A percentile compares a stretch with the other conserved stretches of the same genome.
These are phyloP conservation scores for Aegilops sharonensis DNA, from an alignment of 176 grass and related monocot species.

Conservation along the genomic window DNA sequence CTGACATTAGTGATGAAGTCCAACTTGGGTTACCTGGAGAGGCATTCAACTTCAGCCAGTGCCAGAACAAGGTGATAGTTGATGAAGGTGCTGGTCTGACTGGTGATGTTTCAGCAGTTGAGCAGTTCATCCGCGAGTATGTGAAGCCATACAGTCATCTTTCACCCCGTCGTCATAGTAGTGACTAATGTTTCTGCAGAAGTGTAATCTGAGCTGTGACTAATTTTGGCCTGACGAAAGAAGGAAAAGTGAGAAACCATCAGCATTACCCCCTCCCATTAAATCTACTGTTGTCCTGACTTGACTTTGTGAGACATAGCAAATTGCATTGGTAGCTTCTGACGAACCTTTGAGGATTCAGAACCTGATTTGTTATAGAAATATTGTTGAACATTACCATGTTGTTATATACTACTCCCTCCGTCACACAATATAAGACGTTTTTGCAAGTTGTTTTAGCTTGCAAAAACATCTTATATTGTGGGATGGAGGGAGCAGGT, in stretches of 20 bases:
- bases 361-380: not conserved
- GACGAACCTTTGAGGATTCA: not conserved
- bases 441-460: too few relatives aligned
- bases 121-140: conserved; percentile 70
- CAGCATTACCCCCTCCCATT: not conserved
- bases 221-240: not conserved
- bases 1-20: conserved; percentile 73
- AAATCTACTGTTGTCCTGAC: not conserved
- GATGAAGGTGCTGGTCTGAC: conserved; percentile 65
- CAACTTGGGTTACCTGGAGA: conserved; percentile 65
- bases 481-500: too few relatives aligned
- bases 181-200: not conserved
- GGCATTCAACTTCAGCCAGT: conserved; percentile 70
- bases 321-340: not conserved
- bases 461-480: too few relatives aligned
- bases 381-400: too few relatives aligned
- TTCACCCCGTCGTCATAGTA: not conserved
- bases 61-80: conserved; percentile 73
- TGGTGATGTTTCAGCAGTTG: conserved; percentile 49
- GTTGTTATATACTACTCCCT: too few relatives aligned
- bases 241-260: not conserved
- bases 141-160: conserved; percentile 26
- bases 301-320: not conserved
- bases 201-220: not conserved
- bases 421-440: too few relatives aligned